A percentile compares a stretch with the other conserved stretches of the same genome.
These are phyloP conservation scores for Cucurbita pepo DNA, from an alignment of 306 rosid genomes.

Conservation along the genomic window DNA sequence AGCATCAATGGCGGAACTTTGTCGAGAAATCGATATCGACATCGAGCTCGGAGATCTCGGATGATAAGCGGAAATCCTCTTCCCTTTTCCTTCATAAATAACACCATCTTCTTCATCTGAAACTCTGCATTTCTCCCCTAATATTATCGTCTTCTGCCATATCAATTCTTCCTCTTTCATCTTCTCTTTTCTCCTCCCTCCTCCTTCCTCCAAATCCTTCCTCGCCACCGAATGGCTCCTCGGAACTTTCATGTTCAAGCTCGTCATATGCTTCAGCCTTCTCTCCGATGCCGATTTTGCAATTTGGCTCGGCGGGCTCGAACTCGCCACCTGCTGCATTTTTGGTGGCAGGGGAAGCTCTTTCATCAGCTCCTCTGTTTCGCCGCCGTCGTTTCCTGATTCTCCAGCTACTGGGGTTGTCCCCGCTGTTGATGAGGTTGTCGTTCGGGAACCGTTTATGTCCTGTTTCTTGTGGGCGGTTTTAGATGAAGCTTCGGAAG, in stretches of 20 bases:
- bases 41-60: conserved; percentile 16
- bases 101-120: conserved; percentile 28
- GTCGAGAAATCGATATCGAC: conserved; percentile 24
- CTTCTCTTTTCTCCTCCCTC: conserved; percentile 13
- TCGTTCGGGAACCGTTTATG: not conserved
- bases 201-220: conserved; percentile 11
- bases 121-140: conserved; percentile 59
- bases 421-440: not conserved
- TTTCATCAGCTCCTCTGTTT: conserved; percentile 8
- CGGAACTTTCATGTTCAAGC: conserved; percentile 35
- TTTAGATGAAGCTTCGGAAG: not conserved
- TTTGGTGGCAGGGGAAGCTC: conserved; percentile 54
- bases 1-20: conserved; percentile 19
- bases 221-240: conserved; percentile 37
- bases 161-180: conserved; percentile 40
- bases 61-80: conserved; percentile 47
- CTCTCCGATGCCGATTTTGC: conserved; percentile 37
- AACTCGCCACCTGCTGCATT: conserved; percentile 9
- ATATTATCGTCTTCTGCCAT: conserved; percentile 77
- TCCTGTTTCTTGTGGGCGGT: not conserved
- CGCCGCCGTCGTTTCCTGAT: not conserved
- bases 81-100: conserved; percentile 45
- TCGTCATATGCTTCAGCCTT: conserved; percentile 3
- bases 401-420: not conserved
- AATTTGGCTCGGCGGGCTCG: not conserved